Base-by-base conservation (phyloP, 306 rosid genomes). In the Biancaea sappan region DNA sequence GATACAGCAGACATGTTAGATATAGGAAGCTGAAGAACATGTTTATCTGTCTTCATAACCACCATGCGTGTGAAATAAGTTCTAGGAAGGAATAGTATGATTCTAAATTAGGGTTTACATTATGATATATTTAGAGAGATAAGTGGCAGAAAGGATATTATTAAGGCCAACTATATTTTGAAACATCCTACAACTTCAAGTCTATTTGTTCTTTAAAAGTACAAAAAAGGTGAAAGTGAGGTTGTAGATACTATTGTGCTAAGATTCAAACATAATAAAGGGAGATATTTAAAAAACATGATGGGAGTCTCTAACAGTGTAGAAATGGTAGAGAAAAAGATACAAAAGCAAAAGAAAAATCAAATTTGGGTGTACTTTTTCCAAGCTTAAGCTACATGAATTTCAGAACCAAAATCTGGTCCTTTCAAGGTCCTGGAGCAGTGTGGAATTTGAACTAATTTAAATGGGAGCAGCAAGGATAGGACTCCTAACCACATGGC, bases 1-100 rank as follows among this genome's bases (percentile, higher is more conserved):
- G 73, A 71, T 8, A 60, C 66, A 53, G 53, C 28, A 44, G 18
- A 41, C 65, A 66, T 9, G 48, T 72, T 26, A 76, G 15, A 79
- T 32, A 59, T 1, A 7, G 52, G 11, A 74, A 56, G 54, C 56
- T 25, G 44, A 68, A 40, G 46, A 60, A 44, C 24, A 54, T 32
- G 19, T 29, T 18, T 10, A 26, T 31, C 26, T 29, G 46, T 18
- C 40, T 46, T 43, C 3, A n/a, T 54, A 69, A 25, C 57, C 28
- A 43, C 54, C 46, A 56, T 56, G 41, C 56, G 60, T 41, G 26
- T 59, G 40, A 58, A 59, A 19, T n/a, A 48, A 46, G 26, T 69
- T 57, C 61, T 5, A 37, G 25, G 41, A 18, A 25, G 28, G 56
- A 54, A 64, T 9, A 4, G 18, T 67, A 32, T 12, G 24, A 41